Conservation (phyloP, 805 yeast genomes). For the Candida easanensis region DNA sequence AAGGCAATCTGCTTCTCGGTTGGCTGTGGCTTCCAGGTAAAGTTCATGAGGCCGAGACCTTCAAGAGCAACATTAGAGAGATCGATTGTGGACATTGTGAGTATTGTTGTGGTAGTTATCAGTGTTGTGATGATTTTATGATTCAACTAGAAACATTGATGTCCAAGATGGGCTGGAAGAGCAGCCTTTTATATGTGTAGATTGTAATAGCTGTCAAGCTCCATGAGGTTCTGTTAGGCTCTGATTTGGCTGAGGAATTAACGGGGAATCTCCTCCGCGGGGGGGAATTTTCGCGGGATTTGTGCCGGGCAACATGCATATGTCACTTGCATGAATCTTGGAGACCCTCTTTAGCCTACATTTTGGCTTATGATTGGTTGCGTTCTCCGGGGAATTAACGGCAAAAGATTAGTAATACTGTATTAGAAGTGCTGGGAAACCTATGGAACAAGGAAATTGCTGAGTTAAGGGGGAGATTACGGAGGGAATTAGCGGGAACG, state of each 20-base stretch:
- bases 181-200: background rate
- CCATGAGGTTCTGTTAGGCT: background rate
- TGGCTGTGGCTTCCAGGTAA: conserved; percentile 67
- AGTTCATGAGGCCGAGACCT: conserved; percentile 82
- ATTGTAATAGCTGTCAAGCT: background rate
- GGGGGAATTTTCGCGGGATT: conserved; percentile 1
- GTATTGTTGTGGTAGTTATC: background rate
- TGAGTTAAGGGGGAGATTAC: too few relatives aligned
- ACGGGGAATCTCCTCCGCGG: background rate
- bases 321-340: background rate
- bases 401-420: too few relatives aligned
- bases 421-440: too few relatives aligned
- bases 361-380: too few relatives aligned
- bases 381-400: too few relatives aligned
- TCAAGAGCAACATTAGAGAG: conserved; percentile 13
- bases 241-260: background rate
- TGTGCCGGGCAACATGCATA: conserved; percentile 3
- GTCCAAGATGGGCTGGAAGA: too few relatives aligned
- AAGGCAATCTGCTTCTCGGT: conserved; percentile 51
- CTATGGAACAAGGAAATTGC: too few relatives aligned
- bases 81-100: conserved; percentile 4
- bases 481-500: too few relatives aligned
- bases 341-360: too few relatives aligned
- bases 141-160: too few relatives aligned
- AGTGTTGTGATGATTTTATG: background rate